Base-by-base conservation (phyloP, 192 early-diverging fungal genomes). In the Dissophora globulifera region DNA sequence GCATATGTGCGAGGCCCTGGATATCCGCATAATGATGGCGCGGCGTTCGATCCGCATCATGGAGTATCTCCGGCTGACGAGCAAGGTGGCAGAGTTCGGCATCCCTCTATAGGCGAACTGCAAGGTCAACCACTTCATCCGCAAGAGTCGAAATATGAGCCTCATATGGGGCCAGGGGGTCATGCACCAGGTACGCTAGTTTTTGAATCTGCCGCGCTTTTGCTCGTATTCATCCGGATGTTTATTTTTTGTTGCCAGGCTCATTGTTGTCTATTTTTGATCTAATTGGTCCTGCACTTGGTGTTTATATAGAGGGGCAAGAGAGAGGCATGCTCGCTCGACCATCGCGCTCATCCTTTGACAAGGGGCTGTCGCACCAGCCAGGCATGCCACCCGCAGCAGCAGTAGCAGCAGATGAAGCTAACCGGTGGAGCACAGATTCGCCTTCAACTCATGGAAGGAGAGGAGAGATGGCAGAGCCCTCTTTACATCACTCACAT, bases 101-200 rank as follows among this genome's bases (percentile, higher is more conserved):
- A 47, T 49, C 46, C 46, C 3, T 33, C 58, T 12, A 9, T 49
- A 23, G 31, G 22, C 8, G 47, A 10, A 15, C 8, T 33, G 7
- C 29, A 19, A 11, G 23, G 35, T 5, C 50, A 52, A 13, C 43
- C n/a, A n/a, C n/a, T n/a, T n/a, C n/a, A n/a, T n/a, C n/a, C n/a
- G n/a, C n/a, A n/a, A n/a, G n/a, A n/a, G n/a, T n/a, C n/a, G n/a
- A n/a, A n/a, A n/a, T n/a, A n/a, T n/a, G n/a, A n/a, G n/a, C n/a
- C n/a, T n/a, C n/a, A n/a, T n/a, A n/a, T n/a, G n/a, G n/a, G 41
- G n/a, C 19, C 52, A 12, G 26, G 4, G 16, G 17, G 31, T 3
- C 56, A 56, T 56, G 27, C 19, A 38, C 16, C 31, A 50, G 63
- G 62, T 64, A 29, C 12, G 25, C 27, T 38, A 40, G 13, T 40